Conservation (phyloP, 2,329 filamentous ascomycete genomes). For the Penicillium digitatum region DNA sequence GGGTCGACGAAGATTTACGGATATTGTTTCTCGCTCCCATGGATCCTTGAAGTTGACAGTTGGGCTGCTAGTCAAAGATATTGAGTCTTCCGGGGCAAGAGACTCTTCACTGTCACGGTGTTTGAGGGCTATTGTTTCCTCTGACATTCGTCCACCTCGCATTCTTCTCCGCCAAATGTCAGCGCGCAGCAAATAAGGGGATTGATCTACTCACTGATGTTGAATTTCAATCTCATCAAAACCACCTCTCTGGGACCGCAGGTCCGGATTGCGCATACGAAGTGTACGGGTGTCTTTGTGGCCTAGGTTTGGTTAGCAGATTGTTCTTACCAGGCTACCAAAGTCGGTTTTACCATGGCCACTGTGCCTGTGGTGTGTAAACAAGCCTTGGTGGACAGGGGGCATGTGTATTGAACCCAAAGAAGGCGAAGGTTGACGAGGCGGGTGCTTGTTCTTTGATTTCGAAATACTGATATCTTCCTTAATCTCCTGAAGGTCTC, state of each 20-base stretch:
- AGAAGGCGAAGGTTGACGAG: constrained; percentile 52
- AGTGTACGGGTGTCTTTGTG: constrained; percentile 25
- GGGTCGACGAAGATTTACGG: background rate
- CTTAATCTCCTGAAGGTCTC: constrained; percentile 10
- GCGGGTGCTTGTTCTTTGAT: constrained; percentile 21
- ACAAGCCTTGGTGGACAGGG: constrained; percentile 80
- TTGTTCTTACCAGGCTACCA: background rate
- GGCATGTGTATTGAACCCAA: constrained; percentile 66
- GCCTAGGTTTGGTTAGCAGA: constrained; percentile 18
- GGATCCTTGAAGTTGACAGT: constrained; percentile 15
- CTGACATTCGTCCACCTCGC: constrained; percentile 25
- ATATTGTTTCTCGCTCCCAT: constrained; percentile 9
- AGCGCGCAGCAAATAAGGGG: background rate
- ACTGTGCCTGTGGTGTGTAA: constrained; percentile 81
- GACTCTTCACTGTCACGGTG: constrained; percentile 38
- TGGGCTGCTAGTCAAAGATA: constrained; percentile 35
- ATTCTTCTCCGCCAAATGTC: constrained; percentile 2
- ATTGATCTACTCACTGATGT: constrained; percentile 43
- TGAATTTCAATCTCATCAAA: constrained; percentile 55
- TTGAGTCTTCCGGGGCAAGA: constrained; percentile 21
- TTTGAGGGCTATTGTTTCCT: constrained; percentile 32
- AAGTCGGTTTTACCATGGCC: constrained; percentile 64
- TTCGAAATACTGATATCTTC: constrained; percentile 18
- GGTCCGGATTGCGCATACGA: constrained; percentile 28
- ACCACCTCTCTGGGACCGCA: constrained; percentile 32